A percentile compares a stretch with the other conserved stretches of the same genome.
Evolutionary conservation across 2,329 filamentous ascomycete species (phyloP).

Genomic region (Botryotinia globosa): DNA sequence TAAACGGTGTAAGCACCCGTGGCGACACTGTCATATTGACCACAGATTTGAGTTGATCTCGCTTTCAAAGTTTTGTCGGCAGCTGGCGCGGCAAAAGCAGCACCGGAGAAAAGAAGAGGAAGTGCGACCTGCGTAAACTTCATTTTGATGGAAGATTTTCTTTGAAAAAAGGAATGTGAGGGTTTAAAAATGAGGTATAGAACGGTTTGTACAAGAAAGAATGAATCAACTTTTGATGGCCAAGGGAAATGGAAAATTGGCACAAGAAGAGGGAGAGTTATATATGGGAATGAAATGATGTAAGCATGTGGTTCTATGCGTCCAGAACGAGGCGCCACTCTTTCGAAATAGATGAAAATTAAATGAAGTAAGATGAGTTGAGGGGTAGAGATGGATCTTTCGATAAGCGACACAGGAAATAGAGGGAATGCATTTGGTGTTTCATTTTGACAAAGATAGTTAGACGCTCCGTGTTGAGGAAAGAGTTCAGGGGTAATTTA

Average conservation of each 20-base stretch:
- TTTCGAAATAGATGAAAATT: slow-evolving; percentile 14
- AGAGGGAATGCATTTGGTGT: background rate
- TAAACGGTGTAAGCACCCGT: slow-evolving; percentile 42
- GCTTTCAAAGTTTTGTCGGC: background rate
- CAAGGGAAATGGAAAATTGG: background rate
- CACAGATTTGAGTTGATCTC: slow-evolving; percentile 26
- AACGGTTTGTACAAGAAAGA: background rate
- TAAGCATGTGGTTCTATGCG: background rate
- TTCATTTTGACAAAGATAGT: slow-evolving; percentile 6
- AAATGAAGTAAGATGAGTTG: slow-evolving; percentile 17
- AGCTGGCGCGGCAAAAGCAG: slow-evolving; percentile 15
- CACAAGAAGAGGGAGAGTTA: background rate
- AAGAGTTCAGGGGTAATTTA: background rate
- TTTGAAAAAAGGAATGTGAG: background rate
- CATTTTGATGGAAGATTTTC: slow-evolving; percentile 11
- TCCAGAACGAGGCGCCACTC: background rate
- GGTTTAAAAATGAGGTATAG: background rate
- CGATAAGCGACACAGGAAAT: slow-evolving; percentile 11
- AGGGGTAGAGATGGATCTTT: slow-evolving; percentile 1
- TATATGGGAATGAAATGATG: slow-evolving; percentile 6
- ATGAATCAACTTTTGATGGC: background rate
- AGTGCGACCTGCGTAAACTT: slow-evolving; percentile 22
- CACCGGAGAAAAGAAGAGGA: slow-evolving; percentile 19
- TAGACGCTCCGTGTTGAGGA: background rate
- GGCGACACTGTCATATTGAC: slow-evolving; percentile 28